Base-by-base conservation (phyloP, 371 early-diverging fungal genomes). In the Lichtheimia corymbifera region DNA sequence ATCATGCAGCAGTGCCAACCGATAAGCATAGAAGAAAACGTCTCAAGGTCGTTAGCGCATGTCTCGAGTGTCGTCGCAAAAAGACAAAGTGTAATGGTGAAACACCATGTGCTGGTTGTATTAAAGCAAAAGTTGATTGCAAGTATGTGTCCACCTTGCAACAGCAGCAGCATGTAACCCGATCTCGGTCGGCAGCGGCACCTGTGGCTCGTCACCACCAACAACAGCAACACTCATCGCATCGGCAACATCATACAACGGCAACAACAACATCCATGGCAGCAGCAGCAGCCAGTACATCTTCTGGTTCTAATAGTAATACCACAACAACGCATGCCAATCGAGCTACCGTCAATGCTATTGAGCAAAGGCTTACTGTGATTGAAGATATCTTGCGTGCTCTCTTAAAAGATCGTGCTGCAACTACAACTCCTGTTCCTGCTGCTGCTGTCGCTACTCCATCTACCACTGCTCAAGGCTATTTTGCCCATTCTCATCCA, bases 51-150 rank as follows among this genome's bases (percentile, higher is more conserved):
- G 61, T 68, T n/a, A 72, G 70, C 51, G 76, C 76, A 28, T 84
- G 85, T 55, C 64, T 77, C 18, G 83, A 83, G 59, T 86, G 86
- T 58, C 73, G 86, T 53, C 74, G 84, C 14, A 83, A 83, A 68
- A 86, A 86, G 61, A 83, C 82, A 50, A 84, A 84, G 66, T 86
- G 86, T 52, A 70, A 72, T 58, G 70, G 76, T 18, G 72, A 75
- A 44, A 65, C 59, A 17, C 72, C 70, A 11, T 75, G 76, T 45
- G 50, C 62, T 35, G 67, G 70, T 27, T 78, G 79, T 59, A 65
- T 68, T 18, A 74, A 74, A 53, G 68, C 78, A 17, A 70, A 67
- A 50, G 63, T 73, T 7, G 68, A 70, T 51, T 78, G 78, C 62
- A 63, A 69, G 28, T 78, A 78, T 49, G 61, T 72, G 24, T 63